Base-by-base conservation (phyloP, 805 yeast genomes). In the Lipomyces lipofer region DNA sequence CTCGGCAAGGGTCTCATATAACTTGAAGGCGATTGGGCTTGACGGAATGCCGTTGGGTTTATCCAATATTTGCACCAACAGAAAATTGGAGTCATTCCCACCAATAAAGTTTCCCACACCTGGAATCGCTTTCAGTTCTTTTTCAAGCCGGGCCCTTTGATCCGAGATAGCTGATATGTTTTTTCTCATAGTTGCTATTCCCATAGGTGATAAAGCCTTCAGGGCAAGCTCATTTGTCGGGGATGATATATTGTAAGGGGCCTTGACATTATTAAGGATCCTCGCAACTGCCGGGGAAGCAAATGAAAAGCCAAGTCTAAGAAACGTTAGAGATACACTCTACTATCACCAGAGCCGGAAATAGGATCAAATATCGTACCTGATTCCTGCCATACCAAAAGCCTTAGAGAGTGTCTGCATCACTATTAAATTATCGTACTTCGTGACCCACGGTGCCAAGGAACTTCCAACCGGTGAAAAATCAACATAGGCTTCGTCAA, bases 401-500 rank as follows among this genome's bases (percentile, higher is more conserved):
- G 98, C 85, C 68, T 94, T 94, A 17, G 97, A 90, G 36, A 94
- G 71, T 0, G 99, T 94, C 71, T 94, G 99, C 69, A 91, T 74
- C 10, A 88, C 96, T 15, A 87, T 90, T 49, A 94, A 73, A 66
- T 90, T 88, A 25, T 91, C 91, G 70, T 84, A 82, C 64, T 84
- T 78, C 69, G 83, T 88, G 1, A 90, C 98, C 58, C 86, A 73
- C 0, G 95, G 86, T 8, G 90, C 78, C 62, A 84, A 68, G 0
- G 97, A 88, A 7, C 86, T 78, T 10, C 86, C 88, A 17, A 72
- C 63, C 21, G 83, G 76, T 3, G 88, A 68, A 69, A 94, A 94
- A 68, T 94, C 99, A 49, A 94, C 80, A 68, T 94, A 94, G 0
- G 99, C 99, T 71, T 94, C 99, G 71, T 94, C 99, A 2, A 67